Conservation (phyloP, 176 grass and related monocot species). For the Oryza officinalis region DNA sequence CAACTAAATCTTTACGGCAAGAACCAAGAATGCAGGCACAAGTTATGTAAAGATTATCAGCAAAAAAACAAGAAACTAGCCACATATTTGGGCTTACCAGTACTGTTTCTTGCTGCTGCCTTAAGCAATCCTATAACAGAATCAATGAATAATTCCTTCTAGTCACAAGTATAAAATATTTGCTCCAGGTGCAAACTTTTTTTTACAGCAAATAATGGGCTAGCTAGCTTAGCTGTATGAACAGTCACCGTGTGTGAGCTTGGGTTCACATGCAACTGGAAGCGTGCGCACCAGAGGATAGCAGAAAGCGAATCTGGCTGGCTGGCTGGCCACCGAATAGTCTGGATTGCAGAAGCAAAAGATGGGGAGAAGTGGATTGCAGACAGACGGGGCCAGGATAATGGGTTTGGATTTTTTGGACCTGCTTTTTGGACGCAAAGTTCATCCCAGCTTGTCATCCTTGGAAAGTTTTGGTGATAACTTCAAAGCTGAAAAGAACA, state of each 20-base stretch:
- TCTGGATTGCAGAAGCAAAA: not conserved
- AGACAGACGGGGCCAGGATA: not conserved
- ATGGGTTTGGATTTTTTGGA: not conserved
- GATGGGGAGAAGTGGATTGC: not conserved
- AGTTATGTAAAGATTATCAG: not conserved
- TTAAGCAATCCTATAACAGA: not conserved
- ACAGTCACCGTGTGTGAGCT: not conserved
- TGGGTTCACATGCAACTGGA: not conserved
- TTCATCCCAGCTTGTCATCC: not conserved
- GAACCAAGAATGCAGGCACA: conserved; percentile 40
- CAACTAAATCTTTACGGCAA: not conserved
- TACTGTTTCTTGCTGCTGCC: conserved; percentile 5
- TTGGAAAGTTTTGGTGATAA: not conserved
- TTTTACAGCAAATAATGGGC: not conserved
- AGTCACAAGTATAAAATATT: not conserved
- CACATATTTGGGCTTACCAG: conserved; percentile 21
- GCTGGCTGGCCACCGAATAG: conserved; percentile 1
- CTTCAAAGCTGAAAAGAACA: conserved; percentile 4
- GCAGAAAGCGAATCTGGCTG: not conserved
- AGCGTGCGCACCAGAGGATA: not conserved
- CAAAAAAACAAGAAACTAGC: not conserved
- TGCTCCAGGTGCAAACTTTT: not conserved
- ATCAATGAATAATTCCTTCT: not conserved
- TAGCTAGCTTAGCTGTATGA: not conserved
- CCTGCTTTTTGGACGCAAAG: conserved; percentile 3